phyloP scores from a whole-genome alignment of 129 eudicot genomes.

The Kitagawia praeruptora region DNA sequence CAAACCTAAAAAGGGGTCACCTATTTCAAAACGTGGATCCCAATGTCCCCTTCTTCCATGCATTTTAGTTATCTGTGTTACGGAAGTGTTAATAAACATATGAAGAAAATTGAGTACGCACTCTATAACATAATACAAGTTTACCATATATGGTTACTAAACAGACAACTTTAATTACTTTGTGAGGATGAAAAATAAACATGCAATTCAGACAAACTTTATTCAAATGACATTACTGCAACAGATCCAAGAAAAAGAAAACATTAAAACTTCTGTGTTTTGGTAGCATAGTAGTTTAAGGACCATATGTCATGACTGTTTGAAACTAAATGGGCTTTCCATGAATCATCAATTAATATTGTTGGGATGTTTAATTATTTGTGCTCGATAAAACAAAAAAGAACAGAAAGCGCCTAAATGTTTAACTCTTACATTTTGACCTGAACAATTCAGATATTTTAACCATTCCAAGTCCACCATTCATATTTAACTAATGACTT shows the following conservation, averaged over 20 bases:
- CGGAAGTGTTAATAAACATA: constrained; percentile 17
- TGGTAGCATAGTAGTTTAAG: not conserved
- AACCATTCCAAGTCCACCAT: not conserved
- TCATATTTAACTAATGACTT: not conserved
- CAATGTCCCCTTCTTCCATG: constrained; percentile 54
- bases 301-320: not conserved
- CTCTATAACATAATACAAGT: not conserved
- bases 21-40: constrained; percentile 47
- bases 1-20: constrained; percentile 49
- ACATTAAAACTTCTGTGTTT: not conserved
- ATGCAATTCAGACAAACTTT: not conserved
- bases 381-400: too few relatives aligned
- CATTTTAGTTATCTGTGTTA: constrained; percentile 28
- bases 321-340: not conserved
- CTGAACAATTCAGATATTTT: too few relatives aligned
- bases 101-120: not conserved
- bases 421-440: too few relatives aligned
- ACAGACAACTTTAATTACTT: not conserved
- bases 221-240: not conserved
- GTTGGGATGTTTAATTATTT: not conserved
- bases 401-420: not conserved
- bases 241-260: not conserved
- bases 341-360: too few relatives aligned
- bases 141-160: not conserved
- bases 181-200: not conserved